Evolutionary conservation across 768 basidiomycete genomes (phyloP), one percentile per base, ranked within the genome.

Genomic region (Phallus indusiatus): DNA sequence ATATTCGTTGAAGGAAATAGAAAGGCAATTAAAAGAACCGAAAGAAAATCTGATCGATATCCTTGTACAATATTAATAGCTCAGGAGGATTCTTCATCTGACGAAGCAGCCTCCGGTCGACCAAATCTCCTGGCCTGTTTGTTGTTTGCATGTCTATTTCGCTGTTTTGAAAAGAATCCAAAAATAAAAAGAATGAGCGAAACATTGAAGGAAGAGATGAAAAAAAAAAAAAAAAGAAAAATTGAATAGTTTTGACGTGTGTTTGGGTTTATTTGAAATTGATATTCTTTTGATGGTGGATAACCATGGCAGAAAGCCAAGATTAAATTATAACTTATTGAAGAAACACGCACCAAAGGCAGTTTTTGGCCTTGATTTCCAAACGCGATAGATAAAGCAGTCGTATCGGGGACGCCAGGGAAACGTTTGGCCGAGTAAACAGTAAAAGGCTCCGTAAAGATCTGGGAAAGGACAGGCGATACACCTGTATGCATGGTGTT

Each of bases 331-430:
- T 20, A n/a, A 64, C n/a, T n/a, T n/a, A n/a, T n/a, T n/a, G 64
- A 66, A 66, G 60, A 64, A 68, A 36, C n/a, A 70, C 83, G 69
- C 70, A 91, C 90, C 78, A 91, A 70, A 53, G 90, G 90, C 60
- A 93, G 76, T 71, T 92, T 91, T 75, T 92, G 88, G 33, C 90
- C 90, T 78, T 93, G 90, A 68, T 88, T 91, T 48, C 88, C 89
- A 66, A 93, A 84, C 21, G 90, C 88, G 61, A 90, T 90, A 51
- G 90, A 93, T 37, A 93, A 78, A 10, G 90, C 85, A 48, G 90
- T 93, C n/a, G 90, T 90, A 71, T 90, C 89, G 89, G 91, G 88
- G 47, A 97, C 94, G 53, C 94, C 94, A 53, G 91, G 92, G 75
- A 95, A 97, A 53, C 88, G 83, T 75, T 97, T 97, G 36, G 94